Evolutionary conservation across 441 rosid genomes (phyloP).

Genomic region (Bruguiera hainesii): DNA sequence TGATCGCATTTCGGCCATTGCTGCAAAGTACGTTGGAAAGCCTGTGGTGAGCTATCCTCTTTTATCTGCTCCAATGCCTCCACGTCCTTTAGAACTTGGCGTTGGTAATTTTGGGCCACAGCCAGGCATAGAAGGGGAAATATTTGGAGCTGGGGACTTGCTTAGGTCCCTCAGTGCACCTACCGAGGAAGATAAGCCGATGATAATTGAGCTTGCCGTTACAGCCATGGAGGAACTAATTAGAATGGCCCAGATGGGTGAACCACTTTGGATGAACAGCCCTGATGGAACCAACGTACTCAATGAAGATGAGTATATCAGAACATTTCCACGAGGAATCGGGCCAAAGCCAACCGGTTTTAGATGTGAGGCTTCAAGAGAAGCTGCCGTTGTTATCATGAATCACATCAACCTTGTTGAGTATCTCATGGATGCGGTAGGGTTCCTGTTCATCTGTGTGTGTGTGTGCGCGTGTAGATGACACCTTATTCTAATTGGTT

Average conservation of each 20-base stretch:
- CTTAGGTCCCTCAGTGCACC: slow-evolving; percentile 60
- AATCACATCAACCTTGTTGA: slow-evolving; percentile 59
- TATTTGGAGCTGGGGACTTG: slow-evolving; percentile 64
- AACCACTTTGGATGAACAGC: slow-evolving; percentile 73
- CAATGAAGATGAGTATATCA: slow-evolving; percentile 63
- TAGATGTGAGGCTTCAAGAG: slow-evolving; percentile 74
- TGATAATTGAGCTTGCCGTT: slow-evolving; percentile 72
- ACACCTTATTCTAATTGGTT: too few species aligned
- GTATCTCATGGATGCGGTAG: slow-evolving; percentile 82
- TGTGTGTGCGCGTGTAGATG: too few species aligned
- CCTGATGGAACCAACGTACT: slow-evolving; percentile 47
- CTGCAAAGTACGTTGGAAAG: slow-evolving; percentile 94
- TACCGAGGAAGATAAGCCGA: slow-evolving; percentile 58
- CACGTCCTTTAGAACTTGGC: slow-evolving; percentile 73
- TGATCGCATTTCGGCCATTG: slow-evolving; percentile 81
- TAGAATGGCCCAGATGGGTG: slow-evolving; percentile 63
- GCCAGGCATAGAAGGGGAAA: slow-evolving; percentile 52
- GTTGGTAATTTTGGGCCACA: slow-evolving; percentile 49
- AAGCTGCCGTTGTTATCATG: slow-evolving; percentile 62
- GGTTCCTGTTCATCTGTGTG: background rate
- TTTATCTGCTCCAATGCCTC: slow-evolving; percentile 47
- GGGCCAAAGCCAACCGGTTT: slow-evolving; percentile 62
- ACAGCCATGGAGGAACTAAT: slow-evolving; percentile 88
- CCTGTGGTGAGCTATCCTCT: slow-evolving; percentile 70
- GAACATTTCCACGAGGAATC: slow-evolving; percentile 49